Base-by-base conservation (phyloP, 352 stramenopile species). In the Thalassiosira hispida region DNA sequence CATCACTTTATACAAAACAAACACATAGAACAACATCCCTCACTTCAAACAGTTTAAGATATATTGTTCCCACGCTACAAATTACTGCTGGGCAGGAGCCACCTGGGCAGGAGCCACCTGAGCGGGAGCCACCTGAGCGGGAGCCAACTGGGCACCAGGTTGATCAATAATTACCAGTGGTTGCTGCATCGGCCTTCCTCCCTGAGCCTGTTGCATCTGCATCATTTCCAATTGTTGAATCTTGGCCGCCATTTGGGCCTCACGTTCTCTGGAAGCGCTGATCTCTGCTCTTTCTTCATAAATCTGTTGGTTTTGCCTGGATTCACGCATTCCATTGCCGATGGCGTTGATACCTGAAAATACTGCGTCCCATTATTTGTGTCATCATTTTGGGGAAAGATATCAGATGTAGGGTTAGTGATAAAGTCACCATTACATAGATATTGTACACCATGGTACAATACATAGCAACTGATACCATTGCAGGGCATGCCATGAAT, bases 201-300 rank as follows among this genome's bases (percentile, higher is more conserved):
- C 31, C 8, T 44, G 52, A 14, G 16, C 18, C 59, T 82, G 56
- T 38, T 76, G 73, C 73, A 73, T 73, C 59, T 82, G 74, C 56
- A 69, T 73, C 74, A 78, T 71, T 62, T 82, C 74, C 59, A 82
- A 64, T 53, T 71, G 55, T 29, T 66, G 66, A 53, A 82, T 51
- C 22, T 67, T 52, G 8, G 65, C 57, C 0, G 55, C 52, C 74
- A 82, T 82, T 33, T 78, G 66, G 2, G 60, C 38, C 35, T 82
- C 74, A 29, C 67, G 57, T 23, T 82, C 65, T 42, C 44, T 33
- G 0, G 65, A 59, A 18, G 65, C 67, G 5, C 52, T 22, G 3
- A 82, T 51, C 66, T 82, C 66, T 1, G 66, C 57, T 44, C 74
- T 29, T 38, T 56, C 46, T 27, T 76, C 38, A 31, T 64, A 57